A percentile compares a stretch with the other conserved stretches of the same genome.
These are phyloP conservation scores for Ulota crispa DNA, from an alignment of 225 moss, liverwort and hornwort genomes.

Conservation along the genomic window DNA sequence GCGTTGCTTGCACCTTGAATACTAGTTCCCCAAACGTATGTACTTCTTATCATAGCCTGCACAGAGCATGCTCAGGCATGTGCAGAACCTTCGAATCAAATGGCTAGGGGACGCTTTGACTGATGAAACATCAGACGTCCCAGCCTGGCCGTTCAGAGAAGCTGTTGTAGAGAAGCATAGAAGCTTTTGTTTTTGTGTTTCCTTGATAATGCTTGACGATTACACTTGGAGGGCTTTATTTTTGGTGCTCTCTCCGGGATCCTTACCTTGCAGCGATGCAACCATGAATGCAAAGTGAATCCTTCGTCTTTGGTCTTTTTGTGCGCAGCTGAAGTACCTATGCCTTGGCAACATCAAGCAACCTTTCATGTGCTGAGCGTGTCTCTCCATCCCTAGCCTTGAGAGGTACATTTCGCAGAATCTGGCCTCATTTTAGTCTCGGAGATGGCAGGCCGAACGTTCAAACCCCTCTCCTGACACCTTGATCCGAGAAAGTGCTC, in stretches of 20 bases:
- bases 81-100: background rate
- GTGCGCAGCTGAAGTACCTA: slow-evolving; percentile 63
- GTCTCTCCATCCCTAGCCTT: slow-evolving; percentile 20
- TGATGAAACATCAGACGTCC: background rate
- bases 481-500: background rate
- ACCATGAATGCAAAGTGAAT: background rate
- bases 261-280: too few species aligned
- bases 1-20: background rate
- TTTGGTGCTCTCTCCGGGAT: too few species aligned
- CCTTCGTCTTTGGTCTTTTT: slow-evolving; percentile 1
- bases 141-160: slow-evolving; percentile 1
- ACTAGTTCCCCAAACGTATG: background rate
- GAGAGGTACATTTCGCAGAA: slow-evolving; percentile 13
- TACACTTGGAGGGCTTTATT: background rate
- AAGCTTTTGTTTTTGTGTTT: background rate
- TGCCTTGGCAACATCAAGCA: slow-evolving; percentile 74
- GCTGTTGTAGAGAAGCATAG: background rate
- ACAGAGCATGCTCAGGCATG: background rate
- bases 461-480: background rate
- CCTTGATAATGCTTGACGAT: too few species aligned
- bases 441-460: background rate
- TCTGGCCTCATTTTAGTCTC: background rate
- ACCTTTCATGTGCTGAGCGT: slow-evolving; percentile 48
- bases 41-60: background rate
- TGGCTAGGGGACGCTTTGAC: background rate